Conservation (phyloP, 176 grass and related monocot species). For the Eleusine indica region DNA sequence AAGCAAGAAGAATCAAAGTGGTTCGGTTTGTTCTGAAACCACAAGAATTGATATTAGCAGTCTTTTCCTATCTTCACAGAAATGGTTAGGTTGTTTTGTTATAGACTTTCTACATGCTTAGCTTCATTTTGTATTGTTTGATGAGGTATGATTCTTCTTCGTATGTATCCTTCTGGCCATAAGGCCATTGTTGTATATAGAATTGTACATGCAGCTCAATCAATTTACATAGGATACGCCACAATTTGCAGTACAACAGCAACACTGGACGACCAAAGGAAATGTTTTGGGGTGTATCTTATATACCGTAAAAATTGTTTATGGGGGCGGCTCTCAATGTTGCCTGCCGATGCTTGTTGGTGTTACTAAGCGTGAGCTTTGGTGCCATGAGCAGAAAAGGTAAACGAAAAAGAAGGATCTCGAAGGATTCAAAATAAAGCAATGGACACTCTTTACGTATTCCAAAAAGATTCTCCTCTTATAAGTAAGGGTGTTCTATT, state of each 20-base stretch:
- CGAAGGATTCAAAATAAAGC: no score
- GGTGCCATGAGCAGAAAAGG: no score
- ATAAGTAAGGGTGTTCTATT: no score
- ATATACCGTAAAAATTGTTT: background rate
- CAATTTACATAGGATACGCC: background rate
- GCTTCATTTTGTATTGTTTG: conserved; percentile 31
- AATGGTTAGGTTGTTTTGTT: conserved; percentile 20
- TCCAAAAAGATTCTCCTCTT: no score
- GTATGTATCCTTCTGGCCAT: conserved; percentile 29
- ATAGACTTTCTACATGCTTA: background rate
- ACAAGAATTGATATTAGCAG: background rate
- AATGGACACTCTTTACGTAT: no score
- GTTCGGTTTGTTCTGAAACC: conserved; percentile 58
- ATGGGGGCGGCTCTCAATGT: background rate
- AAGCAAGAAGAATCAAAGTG: conserved; percentile 44
- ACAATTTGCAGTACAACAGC: background rate
- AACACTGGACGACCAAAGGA: background rate
- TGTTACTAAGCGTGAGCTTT: no score
- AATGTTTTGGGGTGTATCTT: conserved; percentile 1
- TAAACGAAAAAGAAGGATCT: no score
- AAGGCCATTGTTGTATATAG: conserved; percentile 29
- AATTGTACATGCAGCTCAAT: background rate
- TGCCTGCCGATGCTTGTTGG: background rate
- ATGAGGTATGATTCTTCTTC: conserved; percentile 42
- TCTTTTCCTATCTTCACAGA: conserved; percentile 2